A percentile compares a stretch with the other conserved stretches of the same genome.
phyloP scores from a whole-genome alignment of 2,329 filamentous ascomycete species.

The Pseudocercospora eumusae region DNA sequence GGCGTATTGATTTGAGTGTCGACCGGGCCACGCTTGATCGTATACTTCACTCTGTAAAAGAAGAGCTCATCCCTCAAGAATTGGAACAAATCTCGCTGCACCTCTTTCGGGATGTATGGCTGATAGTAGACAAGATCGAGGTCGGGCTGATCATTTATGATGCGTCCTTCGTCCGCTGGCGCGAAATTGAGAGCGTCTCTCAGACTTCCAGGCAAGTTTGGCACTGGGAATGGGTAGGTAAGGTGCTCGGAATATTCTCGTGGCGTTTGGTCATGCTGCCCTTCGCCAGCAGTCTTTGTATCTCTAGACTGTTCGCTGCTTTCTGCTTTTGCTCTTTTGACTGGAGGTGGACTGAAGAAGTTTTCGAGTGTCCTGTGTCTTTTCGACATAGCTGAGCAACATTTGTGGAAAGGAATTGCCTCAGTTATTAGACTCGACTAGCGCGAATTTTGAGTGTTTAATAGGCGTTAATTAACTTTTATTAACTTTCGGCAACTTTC shows the following conservation, averaged over 20 bases:
- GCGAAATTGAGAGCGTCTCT: slow-evolving; percentile 45
- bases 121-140: slow-evolving; percentile 75
- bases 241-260: slow-evolving; percentile 45
- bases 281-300: neutral
- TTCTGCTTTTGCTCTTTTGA: slow-evolving; percentile 43
- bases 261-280: neutral
- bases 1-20: slow-evolving; percentile 64
- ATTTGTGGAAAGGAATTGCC: neutral
- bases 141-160: slow-evolving; percentile 67
- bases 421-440: too few species aligned
- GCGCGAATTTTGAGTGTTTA: too few species aligned
- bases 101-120: slow-evolving; percentile 64
- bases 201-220: slow-evolving; percentile 50
- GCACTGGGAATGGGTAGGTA: slow-evolving; percentile 57
- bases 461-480: too few species aligned
- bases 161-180: slow-evolving; percentile 52
- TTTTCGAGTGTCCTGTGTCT: slow-evolving; percentile 67
- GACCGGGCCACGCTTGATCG: slow-evolving; percentile 65
- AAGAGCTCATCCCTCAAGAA: slow-evolving; percentile 71
- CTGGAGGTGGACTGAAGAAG: slow-evolving; percentile 62
- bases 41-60: slow-evolving; percentile 56
- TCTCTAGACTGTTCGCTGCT: neutral
- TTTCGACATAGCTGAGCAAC: slow-evolving; percentile 32
- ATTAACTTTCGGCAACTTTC: too few species aligned
- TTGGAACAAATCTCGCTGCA: slow-evolving; percentile 63